Base-by-base conservation (phyloP, 2,329 filamentous ascomycete genomes). In the Westerdykella ornata region DNA sequence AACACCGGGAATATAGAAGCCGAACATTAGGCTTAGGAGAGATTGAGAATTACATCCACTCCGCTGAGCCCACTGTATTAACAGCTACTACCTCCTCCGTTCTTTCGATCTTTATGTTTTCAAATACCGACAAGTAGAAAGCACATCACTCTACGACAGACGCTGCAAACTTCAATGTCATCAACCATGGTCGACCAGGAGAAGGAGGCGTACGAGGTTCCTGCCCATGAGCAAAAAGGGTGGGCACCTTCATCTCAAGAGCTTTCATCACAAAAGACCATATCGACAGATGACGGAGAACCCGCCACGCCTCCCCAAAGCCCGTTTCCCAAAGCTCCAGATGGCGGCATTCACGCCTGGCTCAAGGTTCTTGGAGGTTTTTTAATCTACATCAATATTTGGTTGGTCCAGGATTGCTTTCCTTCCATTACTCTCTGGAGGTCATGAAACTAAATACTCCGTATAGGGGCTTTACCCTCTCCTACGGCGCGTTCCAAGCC, bases 401-500 rank as follows among this genome's bases (percentile, higher is more conserved):
- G 62, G 62, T 64, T n/a, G 29, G 47, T 44, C 11, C 3, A 26
- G 14, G 34, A 6, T 11, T 19, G 12, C 20, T 3, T 34, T 19
- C 5, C 29, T 26, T 7, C 11, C 7, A 15, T 31, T n/a, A n/a
- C 8, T 15, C 13, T 15, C 14, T 15, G 3, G 5, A 33, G 30
- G 30, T 33, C 16, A 14, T 11, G 13, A 33, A 11, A 26, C 22
- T 26, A 26, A 26, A 26, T 11, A 8, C 7, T 15, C 13, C 22
- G 1, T 13, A 12, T 30, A 65, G 67, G 68, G 68, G 68, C 9
- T 68, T 69, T 41, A 66, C 66, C 0, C 55, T 69, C 14, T 54
- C 60, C 2, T 71, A 62, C 36, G 69, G 69, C 16, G 63, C 62
- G 1, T 73, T 72, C 39, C 67, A 73, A 53, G 53, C 66, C 4